A percentile compares a stretch with the other conserved stretches of the same genome.
These are phyloP conservation scores for Neckera pumila DNA, from an alignment of 225 moss, liverwort and hornwort species.

Conservation along the genomic window DNA sequence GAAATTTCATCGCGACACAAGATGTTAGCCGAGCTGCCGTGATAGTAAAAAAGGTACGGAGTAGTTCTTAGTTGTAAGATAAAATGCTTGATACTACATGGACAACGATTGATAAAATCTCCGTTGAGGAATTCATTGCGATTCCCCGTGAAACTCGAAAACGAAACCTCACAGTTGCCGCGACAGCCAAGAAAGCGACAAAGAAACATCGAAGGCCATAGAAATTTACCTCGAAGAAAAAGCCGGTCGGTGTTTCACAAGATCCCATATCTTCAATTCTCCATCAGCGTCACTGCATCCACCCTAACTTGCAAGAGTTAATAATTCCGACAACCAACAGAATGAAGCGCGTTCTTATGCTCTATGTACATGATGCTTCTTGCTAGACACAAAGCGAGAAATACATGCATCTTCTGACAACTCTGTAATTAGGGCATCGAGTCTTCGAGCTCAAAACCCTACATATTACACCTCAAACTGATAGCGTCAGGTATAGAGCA, in stretches of 20 bases:
- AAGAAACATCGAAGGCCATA: not conserved
- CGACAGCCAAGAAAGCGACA: not conserved
- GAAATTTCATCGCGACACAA: not conserved
- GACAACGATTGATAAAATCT: not conserved
- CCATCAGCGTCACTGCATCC: slow-evolving; percentile 77
- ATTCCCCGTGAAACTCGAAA: not conserved
- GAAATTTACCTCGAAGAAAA: slow-evolving; percentile 63
- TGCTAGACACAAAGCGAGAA: not conserved
- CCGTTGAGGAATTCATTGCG: not conserved
- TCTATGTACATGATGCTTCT: not conserved
- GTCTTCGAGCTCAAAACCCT: slow-evolving; percentile 3
- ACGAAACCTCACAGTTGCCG: not conserved
- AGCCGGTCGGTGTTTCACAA: slow-evolving; percentile 51
- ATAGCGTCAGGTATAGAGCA: not conserved
- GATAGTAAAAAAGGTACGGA: not conserved
- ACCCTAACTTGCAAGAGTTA: not conserved
- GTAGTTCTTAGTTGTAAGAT: not conserved
- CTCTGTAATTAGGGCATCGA: not conserved
- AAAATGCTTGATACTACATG: not conserved
- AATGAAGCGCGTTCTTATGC: not conserved
- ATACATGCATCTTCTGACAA: not conserved
- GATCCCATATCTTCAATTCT: slow-evolving; percentile 88
- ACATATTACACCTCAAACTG: not conserved
- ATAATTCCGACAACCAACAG: not conserved
- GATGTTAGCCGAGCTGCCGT: not conserved